phyloP scores from a whole-genome alignment of 163 green algal genomes.

The Chlorella variabilis region DNA sequence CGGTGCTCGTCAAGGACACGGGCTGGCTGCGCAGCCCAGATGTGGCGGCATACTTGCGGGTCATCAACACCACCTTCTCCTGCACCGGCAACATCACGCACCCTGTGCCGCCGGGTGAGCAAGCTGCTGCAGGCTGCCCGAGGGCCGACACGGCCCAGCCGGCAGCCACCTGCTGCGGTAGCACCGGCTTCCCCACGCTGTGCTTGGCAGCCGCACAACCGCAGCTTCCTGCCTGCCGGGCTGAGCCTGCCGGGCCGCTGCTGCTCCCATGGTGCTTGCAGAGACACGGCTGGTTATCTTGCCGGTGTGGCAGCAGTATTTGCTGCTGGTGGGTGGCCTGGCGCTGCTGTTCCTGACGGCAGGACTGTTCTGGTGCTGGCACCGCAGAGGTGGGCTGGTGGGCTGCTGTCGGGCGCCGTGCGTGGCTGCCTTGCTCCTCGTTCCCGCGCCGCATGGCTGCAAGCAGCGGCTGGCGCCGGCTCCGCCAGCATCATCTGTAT shows the following conservation, averaged over 20 bases:
- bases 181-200: no score
- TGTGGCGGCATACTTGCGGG: not conserved
- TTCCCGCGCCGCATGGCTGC: no score
- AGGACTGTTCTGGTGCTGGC: not conserved
- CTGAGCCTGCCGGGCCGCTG: not conserved
- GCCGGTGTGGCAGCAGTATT: not conserved
- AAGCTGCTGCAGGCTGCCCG: no score
- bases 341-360: not conserved
- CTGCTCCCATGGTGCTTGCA: not conserved
- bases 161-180: no score
- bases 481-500: no score
- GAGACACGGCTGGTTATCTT: not conserved
- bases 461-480: no score
- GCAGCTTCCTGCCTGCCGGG: no score
- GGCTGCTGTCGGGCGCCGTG: no score
- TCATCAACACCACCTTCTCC: constrained; percentile 17
- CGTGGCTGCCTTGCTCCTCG: not conserved
- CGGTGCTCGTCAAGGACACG: not conserved
- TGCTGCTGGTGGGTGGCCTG: not conserved
- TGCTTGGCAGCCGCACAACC: no score
- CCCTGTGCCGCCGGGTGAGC: constrained; percentile 2
- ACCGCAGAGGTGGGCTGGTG: not conserved
- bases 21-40: constrained; percentile 13
- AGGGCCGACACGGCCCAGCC: no score
- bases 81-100: constrained; percentile 48